A percentile compares a stretch with the other conserved stretches of the same genome.
Evolutionary conservation across 1,284 basidiomycete genomes (phyloP).

Genomic region (Puccinia polysora): DNA sequence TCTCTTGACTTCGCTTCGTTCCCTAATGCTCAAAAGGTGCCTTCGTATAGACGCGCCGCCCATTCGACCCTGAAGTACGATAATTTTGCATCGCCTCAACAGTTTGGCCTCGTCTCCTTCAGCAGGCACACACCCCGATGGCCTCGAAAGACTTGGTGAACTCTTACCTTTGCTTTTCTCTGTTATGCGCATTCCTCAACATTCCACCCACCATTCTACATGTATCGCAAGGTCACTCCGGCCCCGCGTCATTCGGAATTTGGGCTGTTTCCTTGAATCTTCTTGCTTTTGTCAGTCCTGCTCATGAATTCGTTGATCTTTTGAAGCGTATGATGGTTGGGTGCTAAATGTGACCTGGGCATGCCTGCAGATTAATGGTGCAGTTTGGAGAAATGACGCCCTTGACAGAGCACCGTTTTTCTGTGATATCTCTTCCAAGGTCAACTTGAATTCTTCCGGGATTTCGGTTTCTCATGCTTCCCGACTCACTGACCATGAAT

Average conservation of each 20-base stretch:
- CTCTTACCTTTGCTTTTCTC: constrained; percentile 7
- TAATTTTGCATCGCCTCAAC: too few relatives aligned
- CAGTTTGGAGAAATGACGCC: constrained; percentile 25
- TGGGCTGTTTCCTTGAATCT: constrained; percentile 17
- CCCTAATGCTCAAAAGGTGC: too few relatives aligned
- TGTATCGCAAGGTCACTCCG: constrained; percentile 25
- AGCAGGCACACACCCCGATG: too few relatives aligned
- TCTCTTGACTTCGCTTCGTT: too few relatives aligned
- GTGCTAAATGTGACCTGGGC: not conserved
- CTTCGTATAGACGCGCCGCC: too few relatives aligned
- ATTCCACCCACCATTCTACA: constrained; percentile 13
- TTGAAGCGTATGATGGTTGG: not conserved
- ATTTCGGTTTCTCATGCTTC: not conserved
- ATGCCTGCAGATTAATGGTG: constrained; percentile 8
- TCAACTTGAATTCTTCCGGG: not conserved
- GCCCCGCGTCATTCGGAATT: constrained; percentile 27
- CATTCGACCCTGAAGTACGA: too few relatives aligned
- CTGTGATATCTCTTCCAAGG: constrained; percentile 26
- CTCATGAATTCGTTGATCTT: not conserved
- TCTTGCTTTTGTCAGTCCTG: constrained; percentile 6
- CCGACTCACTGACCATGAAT: not conserved
- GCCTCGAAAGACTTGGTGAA: not conserved
- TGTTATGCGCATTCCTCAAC: constrained; percentile 10
- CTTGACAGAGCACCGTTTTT: constrained; percentile 22
- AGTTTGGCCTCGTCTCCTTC: too few relatives aligned